Percentiles rank a stretch among this genome's conserved stretches.
Evolutionary conservation across 139 green algal genomes (phyloP).

Genomic region (Gonium pectorale): DNA sequence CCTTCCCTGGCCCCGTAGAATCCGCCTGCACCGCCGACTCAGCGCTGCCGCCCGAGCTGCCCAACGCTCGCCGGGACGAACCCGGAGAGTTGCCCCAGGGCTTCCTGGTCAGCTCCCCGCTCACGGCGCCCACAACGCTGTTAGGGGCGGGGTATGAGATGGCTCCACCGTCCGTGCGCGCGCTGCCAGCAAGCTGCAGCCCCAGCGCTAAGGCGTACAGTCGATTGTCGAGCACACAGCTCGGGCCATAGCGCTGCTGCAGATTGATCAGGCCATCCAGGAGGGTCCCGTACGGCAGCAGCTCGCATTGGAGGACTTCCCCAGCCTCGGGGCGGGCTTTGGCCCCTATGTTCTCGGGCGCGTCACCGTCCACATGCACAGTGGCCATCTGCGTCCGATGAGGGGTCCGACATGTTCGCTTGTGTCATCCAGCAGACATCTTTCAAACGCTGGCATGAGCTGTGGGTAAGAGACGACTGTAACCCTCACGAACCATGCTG

Average conservation of each 20-base stretch:
- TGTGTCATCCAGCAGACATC: too few relatives aligned
- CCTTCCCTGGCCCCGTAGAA: neutral
- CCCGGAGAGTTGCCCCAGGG: slow-evolving; percentile 2
- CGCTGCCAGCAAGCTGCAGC: neutral
- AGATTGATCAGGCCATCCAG: neutral
- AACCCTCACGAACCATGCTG: too few relatives aligned
- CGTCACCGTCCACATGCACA: slow-evolving; percentile 25
- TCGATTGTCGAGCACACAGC: slow-evolving; percentile 16
- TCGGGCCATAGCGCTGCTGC: neutral
- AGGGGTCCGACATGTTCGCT: too few relatives aligned
- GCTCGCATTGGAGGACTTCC: slow-evolving; percentile 1
- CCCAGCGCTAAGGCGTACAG: slow-evolving; percentile 27
- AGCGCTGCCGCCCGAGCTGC: neutral
- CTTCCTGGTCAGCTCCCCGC: too few relatives aligned
- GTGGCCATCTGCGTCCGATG: slow-evolving; percentile 11
- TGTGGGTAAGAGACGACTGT: too few relatives aligned
- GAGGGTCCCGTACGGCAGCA: slow-evolving; percentile 21
- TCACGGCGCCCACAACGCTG: too few relatives aligned
- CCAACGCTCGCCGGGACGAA: neutral
- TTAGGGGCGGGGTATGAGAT: too few relatives aligned
- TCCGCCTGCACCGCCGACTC: neutral
- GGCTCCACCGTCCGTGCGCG: neutral
- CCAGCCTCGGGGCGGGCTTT: neutral
- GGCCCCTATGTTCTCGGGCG: neutral
- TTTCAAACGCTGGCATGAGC: too few relatives aligned